Evolutionary conservation across 306 rosid species (phyloP).

Genomic region (Heteromeles arbutifolia): DNA sequence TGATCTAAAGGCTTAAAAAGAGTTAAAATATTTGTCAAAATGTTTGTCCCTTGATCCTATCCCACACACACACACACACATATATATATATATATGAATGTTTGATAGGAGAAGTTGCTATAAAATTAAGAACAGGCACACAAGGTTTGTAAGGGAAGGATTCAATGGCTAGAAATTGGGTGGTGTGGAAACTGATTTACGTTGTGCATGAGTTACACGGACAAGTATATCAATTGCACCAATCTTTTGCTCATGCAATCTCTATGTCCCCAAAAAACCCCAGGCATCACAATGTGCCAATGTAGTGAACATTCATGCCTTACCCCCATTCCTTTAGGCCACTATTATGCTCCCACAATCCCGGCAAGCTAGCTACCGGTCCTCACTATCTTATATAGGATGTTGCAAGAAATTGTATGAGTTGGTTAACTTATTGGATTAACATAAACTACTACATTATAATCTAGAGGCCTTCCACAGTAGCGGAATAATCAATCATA

Average conservation of each 20-base stretch:
- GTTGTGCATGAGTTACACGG: conserved; percentile 12
- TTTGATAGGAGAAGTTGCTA: background rate
- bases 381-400: background rate
- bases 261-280: conserved; percentile 7
- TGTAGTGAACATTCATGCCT: background rate
- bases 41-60: too few species aligned
- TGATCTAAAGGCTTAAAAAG: too few species aligned
- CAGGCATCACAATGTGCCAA: background rate
- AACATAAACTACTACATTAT: background rate
- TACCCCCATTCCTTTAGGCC: background rate
- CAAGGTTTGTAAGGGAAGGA: conserved; percentile 34
- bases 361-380: background rate
- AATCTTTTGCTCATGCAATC: conserved; percentile 36
- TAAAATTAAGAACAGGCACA: conserved; percentile 4
- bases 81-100: background rate
- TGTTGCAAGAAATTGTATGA: background rate
- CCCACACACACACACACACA: too few species aligned
- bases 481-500: background rate
- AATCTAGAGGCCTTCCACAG: background rate
- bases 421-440: background rate
- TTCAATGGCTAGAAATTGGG: conserved; percentile 34
- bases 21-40: too few species aligned
- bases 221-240: conserved; percentile 9
- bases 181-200: conserved; percentile 14
- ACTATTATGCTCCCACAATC: background rate